Base-by-base conservation (phyloP, 1,284 basidiomycete genomes). In the Ceratobasidium sp. region DNA sequence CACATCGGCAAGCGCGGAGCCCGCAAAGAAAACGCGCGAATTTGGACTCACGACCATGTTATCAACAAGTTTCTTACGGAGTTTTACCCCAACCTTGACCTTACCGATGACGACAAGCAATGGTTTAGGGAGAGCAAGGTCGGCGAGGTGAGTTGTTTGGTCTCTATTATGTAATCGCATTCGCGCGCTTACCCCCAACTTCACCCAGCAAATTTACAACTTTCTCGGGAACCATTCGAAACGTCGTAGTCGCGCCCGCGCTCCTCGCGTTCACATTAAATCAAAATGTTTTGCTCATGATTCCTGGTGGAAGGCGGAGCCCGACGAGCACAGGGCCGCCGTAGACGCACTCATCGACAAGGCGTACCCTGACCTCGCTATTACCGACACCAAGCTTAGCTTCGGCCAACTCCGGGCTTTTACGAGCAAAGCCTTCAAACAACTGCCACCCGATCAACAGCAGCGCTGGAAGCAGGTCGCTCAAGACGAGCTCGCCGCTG, bases 71-170 rank as follows among this genome's bases (percentile, higher is more conserved):
- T 57, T 29, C 13, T 57, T 7, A 2, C 56, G 3, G 15, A 32
- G 5, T 57, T n/a, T n/a, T 57, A 13, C 22, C 6, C 11, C 8
- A 29, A 15, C 32, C n/a, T 29, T 15, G 56, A 32, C 15, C 22
- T 59, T 15, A 29, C 56, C 6, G 56, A 59, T 0, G 32, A 8
- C 22, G 56, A 59, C 22, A 59, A 59, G 56, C 56, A 13, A 3
- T 59, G 56, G 56, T 59, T 59, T 59, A 15, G 3, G 22, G 56
- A 59, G 15, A 25, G n/a, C 56, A 59, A 29, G 25, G 25, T 59
- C 32, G 56, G 56, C 29, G 32, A 22, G 4, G 56, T 59, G 15
- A 0, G 56, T 29, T 29, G 32, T 29, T 5, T 32, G 15, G n/a
- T 29, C 25, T 29, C 1, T 29, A 29, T 29, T 29, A 59, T 22